phyloP scores from a whole-genome alignment of 2,329 filamentous ascomycete genomes.

The Coniochaeta prunicola region DNA sequence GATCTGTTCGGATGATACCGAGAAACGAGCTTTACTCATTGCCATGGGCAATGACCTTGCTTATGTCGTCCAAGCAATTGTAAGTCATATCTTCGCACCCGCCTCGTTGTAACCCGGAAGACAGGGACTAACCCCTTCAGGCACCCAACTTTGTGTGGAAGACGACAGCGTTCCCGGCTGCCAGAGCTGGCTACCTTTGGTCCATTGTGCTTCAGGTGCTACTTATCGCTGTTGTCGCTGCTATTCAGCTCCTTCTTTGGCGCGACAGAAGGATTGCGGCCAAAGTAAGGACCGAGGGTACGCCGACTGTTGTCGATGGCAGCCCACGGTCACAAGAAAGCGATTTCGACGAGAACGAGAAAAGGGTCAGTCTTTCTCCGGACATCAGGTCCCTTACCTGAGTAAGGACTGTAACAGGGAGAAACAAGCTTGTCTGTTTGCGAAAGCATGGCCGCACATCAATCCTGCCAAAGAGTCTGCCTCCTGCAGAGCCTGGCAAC shows the following conservation, averaged over 20 bases:
- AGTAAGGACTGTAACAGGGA: neutral
- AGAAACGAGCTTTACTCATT: constrained; percentile 23
- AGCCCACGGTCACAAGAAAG: neutral
- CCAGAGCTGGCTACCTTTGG: constrained; percentile 27
- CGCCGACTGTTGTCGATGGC: neutral
- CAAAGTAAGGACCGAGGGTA: neutral
- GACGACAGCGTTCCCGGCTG: constrained; percentile 28
- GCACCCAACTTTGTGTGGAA: constrained; percentile 34
- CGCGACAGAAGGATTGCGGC: constrained; percentile 13
- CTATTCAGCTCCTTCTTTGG: constrained; percentile 22
- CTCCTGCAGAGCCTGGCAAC: too few relatives aligned
- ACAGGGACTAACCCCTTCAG: constrained; percentile 1
- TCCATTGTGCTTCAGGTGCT: constrained; percentile 24
- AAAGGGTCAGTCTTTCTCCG: neutral
- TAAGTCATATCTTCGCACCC: constrained; percentile 8
- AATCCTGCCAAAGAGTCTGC: neutral
- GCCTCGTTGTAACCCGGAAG: neutral
- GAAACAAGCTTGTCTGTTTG: neutral
- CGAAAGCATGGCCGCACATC: neutral
- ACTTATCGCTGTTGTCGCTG: constrained; percentile 20
- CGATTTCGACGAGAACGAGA: neutral
- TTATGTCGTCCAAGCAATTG: constrained; percentile 19
- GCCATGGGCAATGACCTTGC: constrained; percentile 23
- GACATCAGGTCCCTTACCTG: neutral
- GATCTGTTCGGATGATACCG: constrained; percentile 20